Base-by-base conservation (phyloP, 257 asterid genomes). In the Nemophila menziesii region DNA sequence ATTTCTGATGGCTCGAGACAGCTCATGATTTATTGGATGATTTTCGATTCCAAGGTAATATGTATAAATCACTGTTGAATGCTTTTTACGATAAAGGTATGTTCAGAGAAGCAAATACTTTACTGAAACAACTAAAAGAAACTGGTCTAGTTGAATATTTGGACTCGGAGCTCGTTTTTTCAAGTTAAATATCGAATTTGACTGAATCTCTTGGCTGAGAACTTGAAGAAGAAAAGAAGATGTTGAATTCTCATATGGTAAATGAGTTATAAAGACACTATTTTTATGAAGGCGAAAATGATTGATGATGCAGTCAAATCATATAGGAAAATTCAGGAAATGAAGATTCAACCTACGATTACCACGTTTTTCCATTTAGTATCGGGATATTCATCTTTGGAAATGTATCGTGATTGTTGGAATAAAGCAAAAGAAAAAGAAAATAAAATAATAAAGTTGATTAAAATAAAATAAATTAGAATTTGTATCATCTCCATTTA, bases 11-110 rank as follows among this genome's bases (percentile, higher is more conserved):
- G 94, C 77, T 80, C 22, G 87, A 80, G 60, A 78, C 86, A 44
- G 95, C 97, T 52, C 97, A 89, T 56, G 95, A 89, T 72, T 69
- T 84, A 54, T 47, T 89, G 66, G 97, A 89, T 33, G 97, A 89
- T 45, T 63, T 76, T 66, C 77, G 66, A 58, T 61, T 52, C 12
- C 80, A 61, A 33, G 74, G 78, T 39, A 7, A 29, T 48, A 70
- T 70, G 1, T 80, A 76, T 59, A 10, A 22, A 26, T 70, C 72
- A 45, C 87, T 89, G 37, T 60, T 78, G 62, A 15, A 65, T 27
- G 84, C 92, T 45, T 80, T 84, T 66, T 43, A 58, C 54, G 11
- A 41, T 39, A 57, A 47, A 27, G 56, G 66, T 29, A 70, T 78
- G 98, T 44, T 52, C 46, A 72, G 63, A 51, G 92, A 84, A 64